Evolutionary conservation across 495 filamentous ascomycete genomes (phyloP), one percentile per base, ranked within the genome.

Genomic region (Mytilinidion resinicola): DNA sequence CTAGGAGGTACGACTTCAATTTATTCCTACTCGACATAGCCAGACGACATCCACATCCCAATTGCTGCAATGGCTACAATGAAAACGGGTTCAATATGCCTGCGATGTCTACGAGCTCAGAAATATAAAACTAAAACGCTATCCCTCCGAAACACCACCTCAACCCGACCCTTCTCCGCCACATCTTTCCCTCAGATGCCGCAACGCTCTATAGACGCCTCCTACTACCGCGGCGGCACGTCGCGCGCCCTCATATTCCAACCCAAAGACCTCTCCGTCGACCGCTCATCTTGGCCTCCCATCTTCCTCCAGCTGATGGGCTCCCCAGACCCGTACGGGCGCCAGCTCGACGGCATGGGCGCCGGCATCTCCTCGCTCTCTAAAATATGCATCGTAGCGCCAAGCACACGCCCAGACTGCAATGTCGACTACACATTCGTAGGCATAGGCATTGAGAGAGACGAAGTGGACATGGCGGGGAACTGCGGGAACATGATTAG

Each of bases 401-500:
- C 67, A 1, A 75, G 80, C 5, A 55, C 62, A 0, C 75, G 76
- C 33, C 61, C 50, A 0, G 80, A 81, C 44, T 14, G 21, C 20
- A 84, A 89, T 53, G 73, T 89, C 15, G 86, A 90, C 50, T 90
- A 85, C 61, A 89, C 85, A 0, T 90, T 90, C 58, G 80, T 84
- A 3, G 81, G 84, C 21, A 76, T 90, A 1, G 85, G 85, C 0
- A 76, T 90, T 53, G 74, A 74, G 43, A 78, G 82, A 55, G 72
- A 69, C 9, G 66, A 70, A 12, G 74, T 89, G 1, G 86, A 90
- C 67, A 79, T 81, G 57, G 81, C 80, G 0, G 82, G 84, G 11
- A 90, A 88, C 65, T 90, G 86, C 61, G 87, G 87, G 8, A 90
- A 89, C 60, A 88, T 90, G 85, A 79, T 72, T 0, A 75, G 77